Evolutionary conservation across 306 rosid species (phyloP).

Genomic region (Pterocarpus santalinus): DNA sequence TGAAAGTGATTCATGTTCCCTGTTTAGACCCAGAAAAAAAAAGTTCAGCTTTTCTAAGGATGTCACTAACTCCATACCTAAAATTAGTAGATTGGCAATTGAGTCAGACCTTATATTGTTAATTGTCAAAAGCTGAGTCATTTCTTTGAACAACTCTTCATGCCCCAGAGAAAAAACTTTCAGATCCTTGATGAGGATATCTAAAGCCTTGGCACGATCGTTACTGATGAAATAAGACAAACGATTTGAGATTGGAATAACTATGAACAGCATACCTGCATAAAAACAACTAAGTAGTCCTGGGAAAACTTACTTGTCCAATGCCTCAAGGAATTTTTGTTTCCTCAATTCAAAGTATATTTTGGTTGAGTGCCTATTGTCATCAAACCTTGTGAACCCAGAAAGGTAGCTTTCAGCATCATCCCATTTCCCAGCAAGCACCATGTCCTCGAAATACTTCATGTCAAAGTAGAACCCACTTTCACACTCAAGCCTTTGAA

Average conservation of each 20-base stretch:
- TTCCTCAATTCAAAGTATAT: slow-evolving; percentile 52
- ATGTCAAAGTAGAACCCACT: slow-evolving; percentile 51
- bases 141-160: slow-evolving; percentile 34
- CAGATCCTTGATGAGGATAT: slow-evolving; percentile 37
- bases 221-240: slow-evolving; percentile 32
- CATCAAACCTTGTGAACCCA: slow-evolving; percentile 43
- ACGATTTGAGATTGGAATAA: neutral
- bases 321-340: slow-evolving; percentile 53
- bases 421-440: slow-evolving; percentile 48
- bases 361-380: slow-evolving; percentile 46
- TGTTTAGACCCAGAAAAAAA: slow-evolving; percentile 19
- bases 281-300: slow-evolving; percentile 4
- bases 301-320: slow-evolving; percentile 44
- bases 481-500: slow-evolving; percentile 56
- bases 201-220: slow-evolving; percentile 37
- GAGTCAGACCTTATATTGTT: slow-evolving; percentile 48
- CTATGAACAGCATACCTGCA: neutral
- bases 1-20: slow-evolving; percentile 47
- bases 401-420: slow-evolving; percentile 55
- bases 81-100: slow-evolving; percentile 14
- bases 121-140: slow-evolving; percentile 38
- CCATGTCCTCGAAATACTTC: slow-evolving; percentile 48
- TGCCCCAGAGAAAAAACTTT: slow-evolving; percentile 22
- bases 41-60: neutral
- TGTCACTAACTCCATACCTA: neutral